Base-by-base conservation (phyloP, 768 basidiomycete species). In the Trichaptum fuscoviolaceum region DNA sequence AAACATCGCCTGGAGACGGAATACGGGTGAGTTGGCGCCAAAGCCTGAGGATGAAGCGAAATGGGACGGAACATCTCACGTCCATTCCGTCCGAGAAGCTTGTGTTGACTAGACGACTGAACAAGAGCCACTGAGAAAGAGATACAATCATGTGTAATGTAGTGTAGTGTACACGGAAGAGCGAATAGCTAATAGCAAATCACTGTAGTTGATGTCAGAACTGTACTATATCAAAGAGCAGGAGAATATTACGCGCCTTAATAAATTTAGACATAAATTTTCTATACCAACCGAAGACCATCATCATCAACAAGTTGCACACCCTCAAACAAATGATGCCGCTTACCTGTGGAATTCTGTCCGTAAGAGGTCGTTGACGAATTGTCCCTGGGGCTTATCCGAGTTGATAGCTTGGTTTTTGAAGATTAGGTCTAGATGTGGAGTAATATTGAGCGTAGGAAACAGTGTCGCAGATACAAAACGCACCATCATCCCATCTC, bases 231-330 rank as follows among this genome's bases (percentile, higher is more conserved):
- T 52, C 15, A 52, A 52, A 52, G 42, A 30, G 30, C 30, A 30
- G 2, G 42, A 52, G 5, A 12, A 61, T 25, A 62, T 26, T 64
- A 68, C 73, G 71, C 73, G 88, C 91, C 81, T 94, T 94, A 79
- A 95, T 90, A 70, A 95, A 95, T 74, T 92, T 93, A 9, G 87
- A 79, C 92, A 96, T 94, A 75, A 95, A 96, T 81, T 93, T 95
- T 78, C 93, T 93, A 70, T 1, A 27, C 63, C 20, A 63, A 52
- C 57, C 64, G 65, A 35, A n/a, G 57, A 34, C 12, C 17, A 63
- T 69, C 26, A 64, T 59, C 58, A 60, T 64, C 8, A 66, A 63
- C 57, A 36, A 52, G 34, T n/a, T 67, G 61, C 58, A 67, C 63
- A 6, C 35, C 15, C 63, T 57, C 35, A 57, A 36, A 67, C 26